Percentiles rank a stretch among this genome's conserved stretches.
Evolutionary conservation across 495 filamentous ascomycete species (phyloP).

Genomic region (Thermochaetoides thermophila): DNA sequence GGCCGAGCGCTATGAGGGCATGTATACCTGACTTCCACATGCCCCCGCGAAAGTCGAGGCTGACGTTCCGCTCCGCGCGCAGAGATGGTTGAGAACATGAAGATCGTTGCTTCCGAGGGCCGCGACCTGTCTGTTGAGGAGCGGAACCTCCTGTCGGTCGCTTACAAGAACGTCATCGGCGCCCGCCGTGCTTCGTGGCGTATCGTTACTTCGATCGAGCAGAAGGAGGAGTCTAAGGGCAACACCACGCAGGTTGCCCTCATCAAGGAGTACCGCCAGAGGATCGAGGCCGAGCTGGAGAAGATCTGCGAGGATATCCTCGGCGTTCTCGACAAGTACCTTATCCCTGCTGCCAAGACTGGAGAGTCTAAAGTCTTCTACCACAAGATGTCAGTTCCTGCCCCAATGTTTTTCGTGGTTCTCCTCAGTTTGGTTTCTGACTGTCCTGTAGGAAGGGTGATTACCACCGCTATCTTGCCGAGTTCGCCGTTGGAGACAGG

Average conservation of each 20-base stretch:
- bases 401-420: neutral
- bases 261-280: slow-evolving; percentile 99
- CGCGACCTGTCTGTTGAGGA: slow-evolving; percentile 98
- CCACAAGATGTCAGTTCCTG: slow-evolving; percentile 86
- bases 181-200: slow-evolving; percentile 98
- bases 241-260: slow-evolving; percentile 81
- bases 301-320: slow-evolving; percentile 99
- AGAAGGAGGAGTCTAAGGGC: slow-evolving; percentile 99
- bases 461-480: slow-evolving; percentile 98
- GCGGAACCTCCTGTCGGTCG: slow-evolving; percentile 96
- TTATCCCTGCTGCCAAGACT: slow-evolving; percentile 90
- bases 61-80: slow-evolving; percentile 15
- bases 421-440: slow-evolving; percentile 13
- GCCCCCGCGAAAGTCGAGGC: slow-evolving; percentile 1
- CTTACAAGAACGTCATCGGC: slow-evolving; percentile 99
- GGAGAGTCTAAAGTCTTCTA: slow-evolving; percentile 99
- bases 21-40: slow-evolving; percentile 23
- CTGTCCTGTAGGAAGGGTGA: slow-evolving; percentile 76
- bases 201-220: slow-evolving; percentile 99
- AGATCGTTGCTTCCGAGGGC: slow-evolving; percentile 90
- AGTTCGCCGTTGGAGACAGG: slow-evolving; percentile 94
- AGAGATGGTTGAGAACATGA: slow-evolving; percentile 99
- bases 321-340: slow-evolving; percentile 86
- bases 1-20: slow-evolving; percentile 99
- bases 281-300: slow-evolving; percentile 96